Evolutionary conservation across 2,329 filamentous ascomycete species (phyloP).

Genomic region (Aspergillus neoniger): DNA sequence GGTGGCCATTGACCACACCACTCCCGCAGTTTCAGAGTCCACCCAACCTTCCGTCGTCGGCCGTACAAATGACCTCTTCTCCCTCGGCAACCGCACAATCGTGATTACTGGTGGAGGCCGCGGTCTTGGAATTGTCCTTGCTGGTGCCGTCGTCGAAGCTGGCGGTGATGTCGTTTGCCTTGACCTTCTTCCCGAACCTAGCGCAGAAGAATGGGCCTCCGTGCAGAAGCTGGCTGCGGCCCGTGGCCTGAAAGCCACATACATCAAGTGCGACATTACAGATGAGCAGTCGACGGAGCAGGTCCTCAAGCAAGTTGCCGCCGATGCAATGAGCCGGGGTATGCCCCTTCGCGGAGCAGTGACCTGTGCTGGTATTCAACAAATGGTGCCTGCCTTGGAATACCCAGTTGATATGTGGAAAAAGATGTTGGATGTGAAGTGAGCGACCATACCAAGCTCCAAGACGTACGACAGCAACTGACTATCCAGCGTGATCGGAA

Average conservation of each 20-base stretch:
- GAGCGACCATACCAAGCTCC: neutral
- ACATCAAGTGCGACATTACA: conserved; percentile 52
- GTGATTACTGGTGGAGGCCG: conserved; percentile 55
- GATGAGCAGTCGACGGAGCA: conserved; percentile 44
- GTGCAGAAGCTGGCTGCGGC: conserved; percentile 47
- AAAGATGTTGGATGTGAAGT: conserved; percentile 40
- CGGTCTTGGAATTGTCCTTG: conserved; percentile 54
- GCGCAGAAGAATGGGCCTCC: conserved; percentile 43
- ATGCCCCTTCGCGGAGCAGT: conserved; percentile 35
- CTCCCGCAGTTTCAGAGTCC: conserved; percentile 31
- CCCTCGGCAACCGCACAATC: conserved; percentile 44
- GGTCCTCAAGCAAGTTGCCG: conserved; percentile 41
- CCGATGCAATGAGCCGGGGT: conserved; percentile 17
- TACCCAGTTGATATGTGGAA: conserved; percentile 44
- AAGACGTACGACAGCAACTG: neutral
- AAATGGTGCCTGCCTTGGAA: conserved; percentile 50
- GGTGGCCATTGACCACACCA: conserved; percentile 26
- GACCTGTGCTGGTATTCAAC: conserved; percentile 54
- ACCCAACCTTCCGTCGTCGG: conserved; percentile 33
- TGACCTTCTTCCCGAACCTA: conserved; percentile 44
- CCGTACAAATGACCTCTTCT: conserved; percentile 43
- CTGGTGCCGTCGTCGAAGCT: conserved; percentile 52
- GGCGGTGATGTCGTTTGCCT: conserved; percentile 54
- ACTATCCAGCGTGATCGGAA: conserved; percentile 34
- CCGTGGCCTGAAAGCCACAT: conserved; percentile 40